Conservation (phyloP, 805 yeast species). For the Kluyveromyces nonfermentans region DNA sequence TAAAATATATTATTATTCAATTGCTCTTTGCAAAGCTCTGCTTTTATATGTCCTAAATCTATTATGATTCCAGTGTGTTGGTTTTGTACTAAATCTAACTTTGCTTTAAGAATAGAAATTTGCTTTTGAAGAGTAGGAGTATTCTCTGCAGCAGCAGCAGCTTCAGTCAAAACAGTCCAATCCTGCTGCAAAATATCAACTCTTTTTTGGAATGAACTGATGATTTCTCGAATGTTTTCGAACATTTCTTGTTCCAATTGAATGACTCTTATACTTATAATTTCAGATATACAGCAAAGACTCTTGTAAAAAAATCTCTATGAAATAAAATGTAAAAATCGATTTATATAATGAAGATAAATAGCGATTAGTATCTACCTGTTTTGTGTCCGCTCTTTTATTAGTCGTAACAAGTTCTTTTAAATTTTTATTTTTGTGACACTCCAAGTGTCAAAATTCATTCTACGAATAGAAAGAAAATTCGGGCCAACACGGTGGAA, state of each 20-base stretch:
- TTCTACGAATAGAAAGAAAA: too few species aligned
- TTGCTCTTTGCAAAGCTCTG: constrained; percentile 1
- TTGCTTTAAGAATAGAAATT: constrained; percentile 8
- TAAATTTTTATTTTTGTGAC: not conserved
- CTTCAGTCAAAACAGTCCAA: constrained; percentile 9
- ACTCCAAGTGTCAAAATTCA: not conserved
- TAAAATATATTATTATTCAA: not conserved
- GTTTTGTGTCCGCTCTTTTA: not conserved
- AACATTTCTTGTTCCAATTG: not conserved
- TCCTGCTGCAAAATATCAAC: constrained; percentile 11
- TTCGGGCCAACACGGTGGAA: not conserved
- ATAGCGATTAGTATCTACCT: too few species aligned
- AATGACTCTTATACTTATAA: not conserved
- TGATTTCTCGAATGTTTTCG: constrained; percentile 7
- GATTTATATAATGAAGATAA: too few species aligned
- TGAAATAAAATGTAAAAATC: too few species aligned
- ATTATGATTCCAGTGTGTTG: constrained; percentile 15
- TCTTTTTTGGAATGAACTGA: constrained; percentile 8
- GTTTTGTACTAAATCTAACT: constrained; percentile 12
- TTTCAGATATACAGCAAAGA: not conserved
- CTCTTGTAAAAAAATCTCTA: too few species aligned
- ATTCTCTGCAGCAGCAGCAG: not conserved
- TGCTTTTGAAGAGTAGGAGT: not conserved
- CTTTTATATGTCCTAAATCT: constrained; percentile 12
- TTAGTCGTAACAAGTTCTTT: not conserved